Conservation (phyloP, 1,284 basidiomycete genomes). For the Vanrija humicola region DNA sequence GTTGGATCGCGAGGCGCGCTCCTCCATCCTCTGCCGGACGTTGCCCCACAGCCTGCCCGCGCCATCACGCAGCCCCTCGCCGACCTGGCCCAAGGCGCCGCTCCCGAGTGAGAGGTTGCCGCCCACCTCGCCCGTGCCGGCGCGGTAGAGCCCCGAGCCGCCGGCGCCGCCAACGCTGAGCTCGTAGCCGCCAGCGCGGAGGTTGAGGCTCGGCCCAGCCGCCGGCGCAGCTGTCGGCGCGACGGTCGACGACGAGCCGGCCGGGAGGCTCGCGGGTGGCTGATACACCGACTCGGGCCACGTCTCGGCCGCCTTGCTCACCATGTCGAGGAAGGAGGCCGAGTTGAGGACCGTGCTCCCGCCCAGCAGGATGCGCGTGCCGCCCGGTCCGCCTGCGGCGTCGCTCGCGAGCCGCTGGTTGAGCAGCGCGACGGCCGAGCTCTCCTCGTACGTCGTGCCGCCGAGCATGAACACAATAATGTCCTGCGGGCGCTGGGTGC, state of each 20-base stretch:
- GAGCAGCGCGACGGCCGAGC: constrained; percentile 71
- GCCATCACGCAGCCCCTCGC: constrained; percentile 56
- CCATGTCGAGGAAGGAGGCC: constrained; percentile 53
- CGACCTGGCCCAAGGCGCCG: constrained; percentile 60
- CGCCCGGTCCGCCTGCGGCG: constrained; percentile 50
- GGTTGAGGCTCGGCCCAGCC: constrained; percentile 58
- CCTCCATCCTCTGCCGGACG: constrained; percentile 83
- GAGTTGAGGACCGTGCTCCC: constrained; percentile 93
- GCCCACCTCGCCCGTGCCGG: constrained; percentile 57
- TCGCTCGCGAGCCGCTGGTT: constrained; percentile 67
- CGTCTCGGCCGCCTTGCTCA: constrained; percentile 41
- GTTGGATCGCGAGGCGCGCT: constrained; percentile 65
- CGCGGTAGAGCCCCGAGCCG: constrained; percentile 76
- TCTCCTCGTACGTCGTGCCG: constrained; percentile 91
- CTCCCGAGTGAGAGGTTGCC: constrained; percentile 69
- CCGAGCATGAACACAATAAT: constrained; percentile 93
- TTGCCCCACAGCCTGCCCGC: constrained; percentile 80
- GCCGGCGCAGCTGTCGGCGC: constrained; percentile 56
- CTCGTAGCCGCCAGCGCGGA: constrained; percentile 86
- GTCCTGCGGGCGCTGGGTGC: constrained; percentile 65
- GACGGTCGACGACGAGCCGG: constrained; percentile 4
- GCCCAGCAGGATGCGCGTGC: constrained; percentile 70
- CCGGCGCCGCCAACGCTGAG: constrained; percentile 80
- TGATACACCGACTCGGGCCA: constrained; percentile 45
- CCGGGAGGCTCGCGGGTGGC: constrained; percentile 24